phyloP scores from a whole-genome alignment of 2,329 filamentous ascomycete genomes.

The Cladobotryum protrusum region DNA sequence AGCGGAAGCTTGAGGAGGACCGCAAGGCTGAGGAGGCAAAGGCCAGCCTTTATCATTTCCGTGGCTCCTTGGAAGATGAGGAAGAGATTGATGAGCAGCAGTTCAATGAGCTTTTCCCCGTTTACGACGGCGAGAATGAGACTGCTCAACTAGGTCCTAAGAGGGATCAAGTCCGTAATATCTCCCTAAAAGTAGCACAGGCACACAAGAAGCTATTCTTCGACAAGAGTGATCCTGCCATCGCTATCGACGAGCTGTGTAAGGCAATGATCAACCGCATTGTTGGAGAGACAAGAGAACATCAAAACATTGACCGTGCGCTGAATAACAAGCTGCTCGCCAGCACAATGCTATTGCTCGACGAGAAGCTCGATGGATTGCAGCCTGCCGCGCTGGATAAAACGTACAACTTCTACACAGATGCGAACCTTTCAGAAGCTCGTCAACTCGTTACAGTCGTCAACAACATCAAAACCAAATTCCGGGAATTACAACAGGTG shows the following conservation, averaged over 20 bases:
- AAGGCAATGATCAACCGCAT: conserved; percentile 37
- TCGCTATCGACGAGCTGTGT: conserved; percentile 40
- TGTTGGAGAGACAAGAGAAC: conserved; percentile 21
- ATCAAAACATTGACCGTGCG: conserved; percentile 26
- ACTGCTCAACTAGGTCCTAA: conserved; percentile 25
- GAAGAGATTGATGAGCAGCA: conserved; percentile 69
- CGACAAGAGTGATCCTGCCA: conserved; percentile 31
- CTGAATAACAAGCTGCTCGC: conserved; percentile 55
- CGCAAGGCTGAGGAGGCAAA: conserved; percentile 68
- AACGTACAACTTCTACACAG: conserved; percentile 82
- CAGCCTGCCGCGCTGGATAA: conserved; percentile 31
- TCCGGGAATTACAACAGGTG: conserved; percentile 61
- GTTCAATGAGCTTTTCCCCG: conserved; percentile 75
- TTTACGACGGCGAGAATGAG: conserved; percentile 50
- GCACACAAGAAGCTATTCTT: conserved; percentile 53
- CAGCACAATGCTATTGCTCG: conserved; percentile 57
- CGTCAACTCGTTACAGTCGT: conserved; percentile 66
- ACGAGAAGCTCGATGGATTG: conserved; percentile 49
- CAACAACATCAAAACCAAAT: conserved; percentile 62
- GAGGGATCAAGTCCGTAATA: conserved; percentile 41
- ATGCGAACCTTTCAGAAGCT: conserved; percentile 69
- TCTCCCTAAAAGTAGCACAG: conserved; percentile 56
- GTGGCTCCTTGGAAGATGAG: conserved; percentile 68
- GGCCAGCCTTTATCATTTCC: conserved; percentile 75
- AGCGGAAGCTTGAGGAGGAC: conserved; percentile 66